phyloP scores from a whole-genome alignment of 2,329 filamentous ascomycete species.

The Talaromyces islandicus region DNA sequence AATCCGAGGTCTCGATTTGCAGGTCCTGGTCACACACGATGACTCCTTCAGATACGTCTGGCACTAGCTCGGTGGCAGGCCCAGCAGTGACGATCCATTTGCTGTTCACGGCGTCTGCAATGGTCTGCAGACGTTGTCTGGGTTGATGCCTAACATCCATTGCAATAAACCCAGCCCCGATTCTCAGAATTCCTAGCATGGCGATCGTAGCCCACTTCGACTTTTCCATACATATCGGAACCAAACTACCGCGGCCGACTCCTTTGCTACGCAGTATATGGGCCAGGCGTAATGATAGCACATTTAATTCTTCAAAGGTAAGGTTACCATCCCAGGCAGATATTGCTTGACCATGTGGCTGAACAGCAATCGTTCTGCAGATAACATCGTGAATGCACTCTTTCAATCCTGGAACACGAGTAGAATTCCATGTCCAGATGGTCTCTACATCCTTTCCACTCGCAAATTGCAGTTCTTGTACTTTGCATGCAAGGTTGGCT shows the following conservation, averaged over 20 bases:
- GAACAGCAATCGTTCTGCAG: too few species aligned
- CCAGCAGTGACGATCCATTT: neutral
- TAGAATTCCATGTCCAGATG: constrained; percentile 6
- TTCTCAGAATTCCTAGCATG: constrained; percentile 23
- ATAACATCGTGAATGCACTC: too few species aligned
- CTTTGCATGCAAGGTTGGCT: neutral
- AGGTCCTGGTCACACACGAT: neutral
- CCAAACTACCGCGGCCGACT: neutral
- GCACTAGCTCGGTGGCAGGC: neutral
- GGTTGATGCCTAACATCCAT: constrained; percentile 23
- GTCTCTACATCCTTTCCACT: neutral
- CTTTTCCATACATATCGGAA: constrained; percentile 1
- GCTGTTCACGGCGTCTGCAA: neutral
- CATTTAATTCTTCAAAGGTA: neutral
- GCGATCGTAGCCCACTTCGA: constrained; percentile 7
- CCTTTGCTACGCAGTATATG: neutral
- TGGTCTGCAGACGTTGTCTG: neutral
- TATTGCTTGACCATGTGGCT: neutral
- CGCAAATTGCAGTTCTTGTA: neutral
- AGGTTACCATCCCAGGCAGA: neutral
- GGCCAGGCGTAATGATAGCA: neutral
- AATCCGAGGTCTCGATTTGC: too few species aligned
- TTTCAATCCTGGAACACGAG: too few species aligned
- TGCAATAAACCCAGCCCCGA: constrained; percentile 26
- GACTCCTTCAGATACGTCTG: neutral